phyloP scores from a whole-genome alignment of 176 grass and related monocot species.

The Triticum aestivum region DNA sequence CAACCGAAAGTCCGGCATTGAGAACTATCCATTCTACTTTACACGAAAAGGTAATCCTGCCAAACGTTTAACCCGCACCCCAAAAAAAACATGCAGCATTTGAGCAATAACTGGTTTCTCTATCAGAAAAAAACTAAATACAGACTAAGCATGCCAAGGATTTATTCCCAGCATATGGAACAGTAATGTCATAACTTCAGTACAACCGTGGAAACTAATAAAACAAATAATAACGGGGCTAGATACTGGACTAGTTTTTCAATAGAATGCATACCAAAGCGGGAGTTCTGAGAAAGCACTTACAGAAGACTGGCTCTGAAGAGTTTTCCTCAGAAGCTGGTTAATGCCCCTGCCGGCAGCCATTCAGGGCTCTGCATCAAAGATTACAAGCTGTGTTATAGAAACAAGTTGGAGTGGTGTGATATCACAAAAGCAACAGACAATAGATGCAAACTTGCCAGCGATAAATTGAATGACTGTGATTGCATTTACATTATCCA shows the following conservation, averaged over 20 bases:
- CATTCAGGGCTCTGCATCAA: conserved; percentile 46
- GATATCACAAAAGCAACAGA: neutral
- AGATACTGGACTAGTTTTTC: neutral
- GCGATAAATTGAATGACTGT: neutral
- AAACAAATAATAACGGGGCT: neutral
- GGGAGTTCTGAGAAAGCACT: conserved; percentile 18
- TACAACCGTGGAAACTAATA: neutral
- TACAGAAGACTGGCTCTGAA: conserved; percentile 67
- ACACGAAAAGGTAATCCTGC: neutral
- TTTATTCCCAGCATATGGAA: neutral
- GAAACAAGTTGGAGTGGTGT: neutral
- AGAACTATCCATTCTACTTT: neutral
- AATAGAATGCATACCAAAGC: neutral
- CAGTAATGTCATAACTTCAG: neutral
- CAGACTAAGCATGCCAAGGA: neutral
- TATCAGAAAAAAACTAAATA: neutral
- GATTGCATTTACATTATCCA: neutral
- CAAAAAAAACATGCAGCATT: neutral
- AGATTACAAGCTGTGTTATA: neutral
- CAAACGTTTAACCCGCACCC: neutral
- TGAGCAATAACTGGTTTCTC: neutral
- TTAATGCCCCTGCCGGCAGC: conserved; percentile 57
- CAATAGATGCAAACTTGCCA: neutral
- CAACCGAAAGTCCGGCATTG: neutral
- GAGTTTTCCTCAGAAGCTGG: conserved; percentile 71